Evolutionary conservation across 2,329 filamentous ascomycete genomes (phyloP).

Genomic region (Ophiostoma sp.): DNA sequence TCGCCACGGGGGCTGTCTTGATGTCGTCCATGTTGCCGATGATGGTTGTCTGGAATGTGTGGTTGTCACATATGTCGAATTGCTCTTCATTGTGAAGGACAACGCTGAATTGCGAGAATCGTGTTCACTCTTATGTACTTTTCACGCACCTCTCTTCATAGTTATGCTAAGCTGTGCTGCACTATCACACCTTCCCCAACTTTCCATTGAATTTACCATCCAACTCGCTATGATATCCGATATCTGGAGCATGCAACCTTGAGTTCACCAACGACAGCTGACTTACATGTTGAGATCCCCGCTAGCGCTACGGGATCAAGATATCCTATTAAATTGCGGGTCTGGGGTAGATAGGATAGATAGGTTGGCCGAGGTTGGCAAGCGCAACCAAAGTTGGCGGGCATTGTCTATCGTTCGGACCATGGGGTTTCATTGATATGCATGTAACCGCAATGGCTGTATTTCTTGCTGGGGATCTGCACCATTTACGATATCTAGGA

Average conservation of each 20-base stretch:
- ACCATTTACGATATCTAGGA: neutral
- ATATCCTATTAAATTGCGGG: neutral
- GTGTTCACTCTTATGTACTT: neutral
- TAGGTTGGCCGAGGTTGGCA: too few species aligned
- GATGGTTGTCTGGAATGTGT: neutral
- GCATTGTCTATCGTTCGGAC: too few species aligned
- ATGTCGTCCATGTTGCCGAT: neutral
- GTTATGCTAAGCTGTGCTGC: too few species aligned
- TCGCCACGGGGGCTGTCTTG: neutral
- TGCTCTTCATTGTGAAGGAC: neutral
- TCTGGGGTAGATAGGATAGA: neutral
- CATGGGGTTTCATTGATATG: too few species aligned
- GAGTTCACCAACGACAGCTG: too few species aligned
- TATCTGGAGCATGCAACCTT: too few species aligned
- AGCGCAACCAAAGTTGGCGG: too few species aligned
- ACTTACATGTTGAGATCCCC: neutral
- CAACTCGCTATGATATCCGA: neutral
- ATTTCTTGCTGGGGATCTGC: neutral
- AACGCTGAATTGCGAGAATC: neutral
- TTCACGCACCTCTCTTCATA: neutral
- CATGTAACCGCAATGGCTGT: too few species aligned
- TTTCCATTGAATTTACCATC: neutral
- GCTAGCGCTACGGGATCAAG: too few species aligned
- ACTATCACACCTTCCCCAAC: too few species aligned
- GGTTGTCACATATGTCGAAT: too few species aligned